These are phyloP conservation scores for Coniferiporia sulphurascens DNA, from an alignment of 1,284 basidiomycete genomes.

Conservation along the genomic window DNA sequence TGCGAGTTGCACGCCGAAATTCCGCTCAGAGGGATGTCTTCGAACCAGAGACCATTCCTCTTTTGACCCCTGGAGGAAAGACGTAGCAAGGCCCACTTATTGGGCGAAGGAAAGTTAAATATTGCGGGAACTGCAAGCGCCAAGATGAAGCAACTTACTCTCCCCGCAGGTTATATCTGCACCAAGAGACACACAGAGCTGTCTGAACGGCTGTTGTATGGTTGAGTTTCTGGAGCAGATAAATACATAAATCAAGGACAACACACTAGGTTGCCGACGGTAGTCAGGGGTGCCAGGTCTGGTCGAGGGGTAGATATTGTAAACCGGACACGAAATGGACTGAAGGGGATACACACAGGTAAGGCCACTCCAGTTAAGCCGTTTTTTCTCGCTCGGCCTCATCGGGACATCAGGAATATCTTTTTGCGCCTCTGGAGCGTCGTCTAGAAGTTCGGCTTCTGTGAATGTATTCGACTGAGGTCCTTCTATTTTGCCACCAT, in stretches of 20 bases:
- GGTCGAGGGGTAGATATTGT: conserved; percentile 2
- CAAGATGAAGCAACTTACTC: conserved; percentile 44
- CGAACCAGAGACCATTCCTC: conserved; percentile 91
- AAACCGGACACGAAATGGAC: neutral
- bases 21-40: conserved; percentile 81
- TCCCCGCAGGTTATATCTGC: conserved; percentile 96
- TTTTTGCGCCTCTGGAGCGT: conserved; percentile 29
- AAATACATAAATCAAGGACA: neutral
- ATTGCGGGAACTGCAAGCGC: conserved; percentile 10
- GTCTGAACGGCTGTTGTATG: conserved; percentile 76
- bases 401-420: conserved; percentile 66
- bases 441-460: conserved; percentile 16
- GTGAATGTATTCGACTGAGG: neutral
- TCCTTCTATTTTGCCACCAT: neutral
- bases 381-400: conserved; percentile 80
- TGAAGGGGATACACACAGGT: conserved; percentile 56
- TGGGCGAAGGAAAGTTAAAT: neutral
- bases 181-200: conserved; percentile 82
- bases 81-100: conserved; percentile 77
- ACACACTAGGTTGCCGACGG: conserved; percentile 87
- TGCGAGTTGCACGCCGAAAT: conserved; percentile 89
- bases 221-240: neutral
- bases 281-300: conserved; percentile 94
- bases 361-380: conserved; percentile 83
- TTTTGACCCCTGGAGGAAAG: conserved; percentile 76